Evolutionary conservation across 2,329 filamentous ascomycete genomes (phyloP).

Genomic region (Fusarium hainanense): DNA sequence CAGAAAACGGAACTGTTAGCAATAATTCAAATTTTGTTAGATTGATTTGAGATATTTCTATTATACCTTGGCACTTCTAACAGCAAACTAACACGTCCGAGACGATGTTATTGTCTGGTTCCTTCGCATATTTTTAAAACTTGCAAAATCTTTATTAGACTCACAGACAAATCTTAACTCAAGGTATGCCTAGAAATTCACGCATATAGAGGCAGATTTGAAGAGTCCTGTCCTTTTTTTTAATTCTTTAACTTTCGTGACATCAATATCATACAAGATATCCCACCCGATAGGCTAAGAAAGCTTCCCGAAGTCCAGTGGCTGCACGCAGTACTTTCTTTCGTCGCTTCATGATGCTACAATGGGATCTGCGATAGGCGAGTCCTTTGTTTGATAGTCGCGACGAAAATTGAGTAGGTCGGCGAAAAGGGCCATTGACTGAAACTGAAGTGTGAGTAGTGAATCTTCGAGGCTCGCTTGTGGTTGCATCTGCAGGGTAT

Average conservation of each 20-base stretch:
- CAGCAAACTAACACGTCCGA: background rate
- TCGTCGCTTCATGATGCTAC: background rate
- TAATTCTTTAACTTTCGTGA: background rate
- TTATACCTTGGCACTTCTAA: background rate
- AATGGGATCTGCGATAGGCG: background rate
- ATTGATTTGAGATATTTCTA: background rate
- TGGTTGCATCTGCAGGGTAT: background rate
- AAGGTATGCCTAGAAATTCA: no score
- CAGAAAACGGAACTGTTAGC: background rate
- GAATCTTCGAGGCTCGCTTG: background rate
- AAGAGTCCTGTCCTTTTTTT: no score
- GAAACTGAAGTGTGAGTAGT: background rate
- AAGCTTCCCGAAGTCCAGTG: background rate
- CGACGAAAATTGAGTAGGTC: background rate
- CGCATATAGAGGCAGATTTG: no score
- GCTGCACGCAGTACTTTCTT: background rate
- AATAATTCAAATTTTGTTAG: background rate
- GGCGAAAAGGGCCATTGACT: background rate
- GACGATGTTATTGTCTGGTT: no score
- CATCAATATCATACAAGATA: background rate
- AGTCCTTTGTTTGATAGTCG: background rate
- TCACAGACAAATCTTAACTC: no score
- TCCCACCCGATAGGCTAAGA: background rate
- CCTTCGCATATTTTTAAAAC: no score
- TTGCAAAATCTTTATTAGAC: no score